Percentiles rank a stretch among this genome's conserved stretches.
Conservation (phyloP, 768 basidiomycete genomes). For the Lepiota brunneoincarnata region DNA sequence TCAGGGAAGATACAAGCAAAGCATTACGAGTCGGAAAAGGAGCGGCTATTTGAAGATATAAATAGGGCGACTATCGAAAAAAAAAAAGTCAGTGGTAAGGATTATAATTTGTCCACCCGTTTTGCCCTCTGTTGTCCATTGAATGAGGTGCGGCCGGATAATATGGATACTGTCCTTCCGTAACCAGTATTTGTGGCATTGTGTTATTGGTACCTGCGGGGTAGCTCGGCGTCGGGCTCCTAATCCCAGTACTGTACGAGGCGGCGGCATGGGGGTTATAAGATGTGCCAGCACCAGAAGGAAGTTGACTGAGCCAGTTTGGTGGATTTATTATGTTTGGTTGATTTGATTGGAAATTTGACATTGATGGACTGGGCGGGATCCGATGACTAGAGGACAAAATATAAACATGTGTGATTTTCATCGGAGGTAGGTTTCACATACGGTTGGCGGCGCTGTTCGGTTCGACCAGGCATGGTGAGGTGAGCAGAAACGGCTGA, state of each 20-base stretch:
- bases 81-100: background rate
- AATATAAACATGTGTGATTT: background rate
- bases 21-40: background rate
- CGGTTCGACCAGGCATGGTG: constrained; percentile 4
- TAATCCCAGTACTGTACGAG: background rate
- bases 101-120: background rate
- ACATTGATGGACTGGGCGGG: background rate
- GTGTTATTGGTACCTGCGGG: background rate
- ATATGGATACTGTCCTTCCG: background rate
- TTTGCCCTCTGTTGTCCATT: background rate
- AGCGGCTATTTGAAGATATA: no score
- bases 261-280: background rate
- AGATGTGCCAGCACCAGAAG: background rate
- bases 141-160: background rate
- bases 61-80: background rate
- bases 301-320: background rate
- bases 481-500: constrained; percentile 54
- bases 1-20: constrained; percentile 2
- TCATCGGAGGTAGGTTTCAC: background rate
- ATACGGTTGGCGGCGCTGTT: background rate
- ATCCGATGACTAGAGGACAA: background rate
- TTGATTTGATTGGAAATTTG: background rate
- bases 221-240: constrained; percentile 4
- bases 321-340: background rate
- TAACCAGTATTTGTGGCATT: constrained; percentile 5